phyloP scores from a whole-genome alignment of 768 basidiomycete species.

The Tylopilus sp. region DNA sequence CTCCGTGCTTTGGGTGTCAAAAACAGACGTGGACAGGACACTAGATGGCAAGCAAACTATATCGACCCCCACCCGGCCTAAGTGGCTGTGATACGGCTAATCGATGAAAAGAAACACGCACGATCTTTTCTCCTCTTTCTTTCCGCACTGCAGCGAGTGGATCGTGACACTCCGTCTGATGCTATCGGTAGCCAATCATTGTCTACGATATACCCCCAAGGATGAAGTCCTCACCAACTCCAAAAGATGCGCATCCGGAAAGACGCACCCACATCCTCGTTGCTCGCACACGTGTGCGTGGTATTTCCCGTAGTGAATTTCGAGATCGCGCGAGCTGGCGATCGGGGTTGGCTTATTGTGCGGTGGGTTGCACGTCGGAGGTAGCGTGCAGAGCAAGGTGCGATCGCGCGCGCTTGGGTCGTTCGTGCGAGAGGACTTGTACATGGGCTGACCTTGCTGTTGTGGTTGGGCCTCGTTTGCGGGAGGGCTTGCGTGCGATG shows the following conservation, averaged over 20 bases:
- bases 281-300: constrained; percentile 82
- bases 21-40: constrained; percentile 57
- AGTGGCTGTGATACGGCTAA: constrained; percentile 1
- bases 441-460: constrained; percentile 26
- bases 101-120: constrained; percentile 31
- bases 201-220: background rate
- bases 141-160: constrained; percentile 73
- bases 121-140: constrained; percentile 84
- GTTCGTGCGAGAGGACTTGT: constrained; percentile 32
- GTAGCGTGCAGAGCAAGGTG: constrained; percentile 65
- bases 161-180: constrained; percentile 87
- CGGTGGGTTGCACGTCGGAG: constrained; percentile 73
- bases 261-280: constrained; percentile 69
- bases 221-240: constrained; percentile 59
- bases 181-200: constrained; percentile 38
- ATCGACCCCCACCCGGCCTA: background rate
- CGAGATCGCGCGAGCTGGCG: constrained; percentile 63
- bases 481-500: constrained; percentile 30
- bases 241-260: constrained; percentile 77
- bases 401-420: constrained; percentile 27
- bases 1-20: constrained; percentile 71
- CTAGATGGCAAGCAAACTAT: constrained; percentile 79
- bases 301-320: constrained; percentile 78
- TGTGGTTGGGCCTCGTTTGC: background rate
- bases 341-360: constrained; percentile 59